Base-by-base conservation (phyloP, 2,329 filamentous ascomycete species). In the Thielaviopsis musarum region DNA sequence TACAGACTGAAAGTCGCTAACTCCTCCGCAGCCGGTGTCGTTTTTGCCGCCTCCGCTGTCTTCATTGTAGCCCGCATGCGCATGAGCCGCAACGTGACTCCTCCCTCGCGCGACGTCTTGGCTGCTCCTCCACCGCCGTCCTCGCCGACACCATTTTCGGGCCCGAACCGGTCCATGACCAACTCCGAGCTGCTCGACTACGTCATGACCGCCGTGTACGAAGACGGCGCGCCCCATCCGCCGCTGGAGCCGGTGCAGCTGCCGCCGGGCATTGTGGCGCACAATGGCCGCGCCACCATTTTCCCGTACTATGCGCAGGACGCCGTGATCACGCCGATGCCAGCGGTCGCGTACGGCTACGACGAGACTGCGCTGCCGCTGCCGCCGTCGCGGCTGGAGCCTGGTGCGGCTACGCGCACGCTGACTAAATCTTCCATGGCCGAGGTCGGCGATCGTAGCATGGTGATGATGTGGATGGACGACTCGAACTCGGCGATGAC, bases 381-480 rank as follows among this genome's bases (percentile, higher is more conserved):
- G 28, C 58, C 53, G 38, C 41, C 13, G 41, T 38, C 21, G 24
- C 26, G 26, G 41, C 30, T 51, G 7, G 21, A 41, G 24, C 6
- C 24, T n/a, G 26, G 21, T 15, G 52, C 34, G 19, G 38, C 56
- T 24, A 45, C 45, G 6, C 52, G 52, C 10, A 19, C 22, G 21
- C 21, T 55, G 19, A 55, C 51, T 19, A 26, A 38, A 2, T 53
- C 57, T 13, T n/a, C 21, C 13, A 51, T 52, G 19, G 48, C 21
- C 30, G n/a, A 49, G 17, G 52, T 56, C 2, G 52, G 28, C 41
- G 56, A 59, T 13, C 28, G 54, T 2, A 54, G 26, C 48, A 59
- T 56, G 9, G 60, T 61, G 5, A 61, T 61, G 60, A 58, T 59
- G 28, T 61, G 60, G 60, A 61, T 61, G 60, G 60, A 48, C 54